Percentiles rank a stretch among this genome's conserved stretches.
Conservation (phyloP, 495 filamentous ascomycete genomes). For the Aspergillus funiculosus region DNA sequence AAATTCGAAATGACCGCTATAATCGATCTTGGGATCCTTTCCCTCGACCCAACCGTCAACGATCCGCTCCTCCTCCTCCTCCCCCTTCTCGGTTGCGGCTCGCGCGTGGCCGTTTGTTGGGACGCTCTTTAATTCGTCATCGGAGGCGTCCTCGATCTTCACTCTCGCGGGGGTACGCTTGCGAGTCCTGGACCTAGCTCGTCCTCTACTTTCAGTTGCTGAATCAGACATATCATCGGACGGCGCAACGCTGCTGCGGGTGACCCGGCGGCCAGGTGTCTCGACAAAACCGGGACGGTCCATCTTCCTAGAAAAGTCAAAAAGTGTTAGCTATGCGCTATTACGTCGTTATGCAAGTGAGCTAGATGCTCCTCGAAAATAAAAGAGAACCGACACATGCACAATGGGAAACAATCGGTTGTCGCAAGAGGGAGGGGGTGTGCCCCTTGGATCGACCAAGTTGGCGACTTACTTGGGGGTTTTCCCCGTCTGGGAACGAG, state of each 20-base stretch:
- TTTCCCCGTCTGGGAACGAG: conserved; percentile 47
- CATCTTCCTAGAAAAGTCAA: conserved; percentile 43
- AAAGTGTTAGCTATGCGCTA: conserved; percentile 3
- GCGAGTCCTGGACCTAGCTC: conserved; percentile 29
- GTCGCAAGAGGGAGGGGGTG: conserved; percentile 12
- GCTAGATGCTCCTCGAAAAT: too few species aligned
- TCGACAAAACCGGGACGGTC: conserved; percentile 53
- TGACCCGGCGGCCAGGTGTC: conserved; percentile 47
- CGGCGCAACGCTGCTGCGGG: conserved; percentile 37
- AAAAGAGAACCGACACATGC: too few species aligned
- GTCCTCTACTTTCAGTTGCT: conserved; percentile 17
- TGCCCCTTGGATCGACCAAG: conserved; percentile 17
- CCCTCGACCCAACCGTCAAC: conserved; percentile 64
- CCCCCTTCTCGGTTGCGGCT: too few species aligned
- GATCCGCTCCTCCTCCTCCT: conserved; percentile 36
- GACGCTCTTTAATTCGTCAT: conserved; percentile 22
- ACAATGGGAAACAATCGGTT: not conserved
- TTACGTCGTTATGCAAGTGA: too few species aligned
- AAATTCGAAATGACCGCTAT: conserved; percentile 80
- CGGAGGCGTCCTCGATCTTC: conserved; percentile 28
- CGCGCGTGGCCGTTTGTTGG: conserved; percentile 36
- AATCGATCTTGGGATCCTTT: conserved; percentile 71
- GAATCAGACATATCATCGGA: conserved; percentile 33
- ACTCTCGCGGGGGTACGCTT: conserved; percentile 30
- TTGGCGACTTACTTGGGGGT: conserved; percentile 42